phyloP scores from a whole-genome alignment of 2,329 filamentous ascomycete species.

The Calcarisporium arbuscula region DNA sequence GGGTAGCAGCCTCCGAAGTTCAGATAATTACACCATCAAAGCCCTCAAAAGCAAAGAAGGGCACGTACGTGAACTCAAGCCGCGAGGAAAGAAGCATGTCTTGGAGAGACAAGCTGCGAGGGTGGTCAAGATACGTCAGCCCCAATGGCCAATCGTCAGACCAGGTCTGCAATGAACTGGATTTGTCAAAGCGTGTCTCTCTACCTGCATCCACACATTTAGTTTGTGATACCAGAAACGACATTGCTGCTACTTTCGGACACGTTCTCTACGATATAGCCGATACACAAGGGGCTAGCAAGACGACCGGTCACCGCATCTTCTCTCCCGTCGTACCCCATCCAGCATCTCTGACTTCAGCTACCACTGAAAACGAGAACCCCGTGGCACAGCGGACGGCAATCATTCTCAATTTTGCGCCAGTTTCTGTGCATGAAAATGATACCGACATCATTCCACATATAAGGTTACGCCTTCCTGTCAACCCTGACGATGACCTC shows the following conservation, averaged over 20 bases:
- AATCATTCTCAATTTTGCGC: slow-evolving; percentile 42
- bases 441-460: slow-evolving; percentile 11
- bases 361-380: slow-evolving; percentile 26
- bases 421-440: slow-evolving; percentile 16
- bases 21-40: slow-evolving; percentile 14
- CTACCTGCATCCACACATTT: too few species aligned
- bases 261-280: slow-evolving; percentile 37
- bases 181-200: too few species aligned
- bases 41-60: slow-evolving; percentile 1
- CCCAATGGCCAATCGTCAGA: slow-evolving; percentile 10
- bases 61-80: slow-evolving; percentile 17
- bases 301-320: slow-evolving; percentile 22
- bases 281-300: slow-evolving; percentile 2
- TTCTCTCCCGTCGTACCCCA: slow-evolving; percentile 42
- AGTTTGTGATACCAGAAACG: too few species aligned
- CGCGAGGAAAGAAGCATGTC: slow-evolving; percentile 25
- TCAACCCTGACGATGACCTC: slow-evolving; percentile 21
- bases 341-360: slow-evolving; percentile 33
- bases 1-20: slow-evolving; percentile 14
- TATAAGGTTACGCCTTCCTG: slow-evolving; percentile 24
- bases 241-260: slow-evolving; percentile 42
- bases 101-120: slow-evolving; percentile 26
- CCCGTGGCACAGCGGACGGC: slow-evolving; percentile 18
- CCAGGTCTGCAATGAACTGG: too few species aligned
- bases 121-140: slow-evolving; percentile 23